Evolutionary conservation across 345 rosid species (phyloP), one percentile per base, ranked within the genome.

Genomic region (Reutealis trisperma): DNA sequence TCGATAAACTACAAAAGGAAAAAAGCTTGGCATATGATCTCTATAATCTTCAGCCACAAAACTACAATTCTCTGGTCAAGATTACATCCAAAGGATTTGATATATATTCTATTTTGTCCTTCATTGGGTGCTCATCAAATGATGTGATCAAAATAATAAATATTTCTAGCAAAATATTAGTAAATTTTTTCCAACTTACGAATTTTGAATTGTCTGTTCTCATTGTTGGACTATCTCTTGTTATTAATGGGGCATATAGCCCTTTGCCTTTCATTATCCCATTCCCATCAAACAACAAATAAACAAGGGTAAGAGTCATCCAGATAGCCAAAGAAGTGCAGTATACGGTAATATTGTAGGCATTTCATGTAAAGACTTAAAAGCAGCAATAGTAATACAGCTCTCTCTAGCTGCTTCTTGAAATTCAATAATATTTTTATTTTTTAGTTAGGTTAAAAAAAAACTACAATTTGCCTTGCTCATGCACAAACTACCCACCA

Each of bases 401-500:
- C 14, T 47, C 14, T 47, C 4, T 18, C n/a, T 15, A 15, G 59
- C 6, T 54, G 59, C 18, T 54, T 54, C 22, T 54, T 54, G 58
- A 54, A 54, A 54, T 54, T 19, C 57, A 51, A 34, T 0, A 34
- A 34, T 34, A 34, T 34, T 27, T 4, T 4, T 37, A 0, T 37
- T 37, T 37, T 37, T 37, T 37, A 37, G 5, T 37, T 37, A 37
- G 41, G 41, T 5, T 37, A 37, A 37, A 34, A 37, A 6, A 37
- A 37, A 37, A 0, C 47, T 4, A 9, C 25, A 45, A 66, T 44
- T 57, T 67, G 49, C 15, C 27, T 57, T 67, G 49, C 15, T 70
- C 70, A 52, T 77, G 75, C 75, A 32, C 70, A 34, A 70, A 77
- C 57, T 34, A 71, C 75, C 32, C 64, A 41, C 62, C 75, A 70